Percentiles rank a stretch among this genome's conserved stretches.
These are phyloP conservation scores for Spinacia oleracea DNA, from an alignment of 179 eudicot species.

Conservation along the genomic window DNA sequence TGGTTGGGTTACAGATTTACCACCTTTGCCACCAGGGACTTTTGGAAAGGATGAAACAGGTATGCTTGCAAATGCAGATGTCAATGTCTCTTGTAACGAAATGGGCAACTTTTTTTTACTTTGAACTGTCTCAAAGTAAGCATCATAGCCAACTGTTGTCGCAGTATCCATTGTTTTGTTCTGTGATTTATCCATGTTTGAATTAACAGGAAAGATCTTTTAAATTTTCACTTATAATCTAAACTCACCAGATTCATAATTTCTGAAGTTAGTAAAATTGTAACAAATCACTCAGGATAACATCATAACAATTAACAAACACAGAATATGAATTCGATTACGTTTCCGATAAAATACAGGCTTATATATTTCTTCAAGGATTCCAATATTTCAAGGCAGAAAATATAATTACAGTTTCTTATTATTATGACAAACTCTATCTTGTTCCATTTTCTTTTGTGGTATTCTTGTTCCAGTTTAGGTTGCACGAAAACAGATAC, in stretches of 20 bases:
- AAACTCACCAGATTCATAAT: not conserved
- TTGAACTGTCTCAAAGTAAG: slow-evolving; percentile 76
- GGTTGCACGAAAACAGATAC: too few species aligned
- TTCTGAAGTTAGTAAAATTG: not conserved
- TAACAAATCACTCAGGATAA: too few species aligned
- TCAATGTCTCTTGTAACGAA: slow-evolving; percentile 67
- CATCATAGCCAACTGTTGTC: slow-evolving; percentile 55
- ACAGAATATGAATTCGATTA: too few species aligned
- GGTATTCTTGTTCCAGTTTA: too few species aligned
- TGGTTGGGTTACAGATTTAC: too few species aligned
- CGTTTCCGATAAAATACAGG: too few species aligned
- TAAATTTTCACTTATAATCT: not conserved
- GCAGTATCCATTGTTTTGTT: slow-evolving; percentile 21
- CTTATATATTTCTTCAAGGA: too few species aligned
- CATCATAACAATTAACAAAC: too few species aligned
- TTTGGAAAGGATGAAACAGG: slow-evolving; percentile 82
- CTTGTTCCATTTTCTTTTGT: too few species aligned
- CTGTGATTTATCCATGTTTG: slow-evolving; percentile 35
- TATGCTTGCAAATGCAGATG: slow-evolving; percentile 65
- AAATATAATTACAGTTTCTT: too few species aligned
- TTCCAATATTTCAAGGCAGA: too few species aligned
- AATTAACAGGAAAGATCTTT: not conserved
- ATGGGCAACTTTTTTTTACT: slow-evolving; percentile 67
- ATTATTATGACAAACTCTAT: too few species aligned
- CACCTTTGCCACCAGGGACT: slow-evolving; percentile 84